Evolutionary conservation across 768 basidiomycete species (phyloP).

Genomic region (Agrocybe praecox): DNA sequence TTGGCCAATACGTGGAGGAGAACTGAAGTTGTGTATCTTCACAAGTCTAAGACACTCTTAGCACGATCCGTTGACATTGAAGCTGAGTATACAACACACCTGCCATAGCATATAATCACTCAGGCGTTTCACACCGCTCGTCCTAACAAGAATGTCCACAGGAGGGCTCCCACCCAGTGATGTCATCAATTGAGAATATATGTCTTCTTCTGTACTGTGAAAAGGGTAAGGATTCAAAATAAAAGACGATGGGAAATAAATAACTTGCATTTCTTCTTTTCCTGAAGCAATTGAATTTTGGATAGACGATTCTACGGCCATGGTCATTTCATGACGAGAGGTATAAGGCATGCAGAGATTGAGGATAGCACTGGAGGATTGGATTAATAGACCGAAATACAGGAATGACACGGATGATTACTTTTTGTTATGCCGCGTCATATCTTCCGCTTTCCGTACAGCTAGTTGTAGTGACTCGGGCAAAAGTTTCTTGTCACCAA

Average conservation of each 20-base stretch:
- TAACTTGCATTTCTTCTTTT: slow-evolving; percentile 20
- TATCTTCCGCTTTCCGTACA: slow-evolving; percentile 66
- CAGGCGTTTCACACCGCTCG: slow-evolving; percentile 86
- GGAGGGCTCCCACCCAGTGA: slow-evolving; percentile 69
- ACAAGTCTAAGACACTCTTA: slow-evolving; percentile 52
- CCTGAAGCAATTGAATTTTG: slow-evolving; percentile 32
- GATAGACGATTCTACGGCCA: slow-evolving; percentile 64
- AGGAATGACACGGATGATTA: slow-evolving; percentile 26
- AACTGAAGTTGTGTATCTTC: slow-evolving; percentile 90
- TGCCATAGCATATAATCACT: slow-evolving; percentile 97
- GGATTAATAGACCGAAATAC: neutral
- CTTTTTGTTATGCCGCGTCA: slow-evolving; percentile 78
- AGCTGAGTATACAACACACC: slow-evolving; percentile 44
- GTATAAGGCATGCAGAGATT: slow-evolving; percentile 95
- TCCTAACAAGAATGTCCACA: slow-evolving; percentile 87
- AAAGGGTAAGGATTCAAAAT: neutral
- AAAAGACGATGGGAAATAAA: neutral
- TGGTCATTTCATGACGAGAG: slow-evolving; percentile 88
- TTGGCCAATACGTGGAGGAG: slow-evolving; percentile 85
- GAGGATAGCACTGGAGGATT: slow-evolving; percentile 67
- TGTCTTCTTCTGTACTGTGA: slow-evolving; percentile 58
- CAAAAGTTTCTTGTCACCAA: slow-evolving; percentile 77
- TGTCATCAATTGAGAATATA: slow-evolving; percentile 71
- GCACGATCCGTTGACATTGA: neutral
- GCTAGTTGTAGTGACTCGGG: slow-evolving; percentile 76